Conservation (phyloP, 345 rosid species). For the Syzygium aromaticum region DNA sequence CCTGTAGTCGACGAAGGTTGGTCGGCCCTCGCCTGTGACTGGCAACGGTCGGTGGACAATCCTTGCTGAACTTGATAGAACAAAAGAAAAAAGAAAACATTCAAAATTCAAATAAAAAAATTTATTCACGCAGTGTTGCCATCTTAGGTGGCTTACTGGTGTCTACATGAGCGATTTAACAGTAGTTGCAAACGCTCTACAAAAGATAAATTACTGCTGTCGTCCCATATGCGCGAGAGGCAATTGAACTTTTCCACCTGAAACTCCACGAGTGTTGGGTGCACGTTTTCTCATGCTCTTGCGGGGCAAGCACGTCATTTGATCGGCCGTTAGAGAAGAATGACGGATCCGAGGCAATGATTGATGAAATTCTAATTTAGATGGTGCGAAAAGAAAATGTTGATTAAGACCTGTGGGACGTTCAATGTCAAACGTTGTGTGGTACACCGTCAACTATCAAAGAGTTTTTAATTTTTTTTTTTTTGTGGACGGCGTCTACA, state of each 20-base stretch:
- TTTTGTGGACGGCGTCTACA: neutral
- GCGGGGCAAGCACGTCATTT: neutral
- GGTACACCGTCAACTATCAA: neutral
- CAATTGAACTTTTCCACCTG: neutral
- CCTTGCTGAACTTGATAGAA: neutral
- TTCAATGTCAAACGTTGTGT: neutral
- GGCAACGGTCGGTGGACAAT: neutral
- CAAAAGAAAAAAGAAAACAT: neutral
- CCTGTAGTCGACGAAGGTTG: neutral
- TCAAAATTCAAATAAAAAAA: too few relatives aligned
- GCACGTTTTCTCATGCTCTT: neutral
- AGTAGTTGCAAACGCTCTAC: too few relatives aligned
- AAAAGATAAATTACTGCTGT: neutral
- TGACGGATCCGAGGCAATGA: neutral
- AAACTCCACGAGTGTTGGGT: neutral
- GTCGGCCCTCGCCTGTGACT: neutral
- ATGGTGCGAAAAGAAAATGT: neutral
- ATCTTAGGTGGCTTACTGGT: neutral
- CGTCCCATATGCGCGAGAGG: neutral
- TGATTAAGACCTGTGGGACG: neutral
- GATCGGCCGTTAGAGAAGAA: neutral
- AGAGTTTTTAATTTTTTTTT: neutral
- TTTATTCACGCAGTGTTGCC: neutral
- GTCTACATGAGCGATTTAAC: neutral
- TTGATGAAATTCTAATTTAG: neutral